These are phyloP conservation scores for Zygosaccharomyces siamensis DNA, from an alignment of 805 yeast genomes.

Conservation along the genomic window DNA sequence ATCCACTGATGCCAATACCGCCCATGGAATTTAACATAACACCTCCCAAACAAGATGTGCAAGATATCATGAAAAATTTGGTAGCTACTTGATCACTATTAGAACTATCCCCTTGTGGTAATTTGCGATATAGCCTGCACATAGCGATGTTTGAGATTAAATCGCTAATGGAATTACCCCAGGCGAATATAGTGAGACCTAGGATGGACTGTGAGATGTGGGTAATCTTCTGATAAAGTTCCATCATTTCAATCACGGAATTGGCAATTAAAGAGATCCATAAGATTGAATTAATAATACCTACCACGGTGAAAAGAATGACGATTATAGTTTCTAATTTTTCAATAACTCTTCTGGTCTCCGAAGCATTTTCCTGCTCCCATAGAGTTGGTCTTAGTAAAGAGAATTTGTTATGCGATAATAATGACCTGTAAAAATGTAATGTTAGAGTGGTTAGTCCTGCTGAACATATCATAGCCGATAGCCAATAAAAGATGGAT, in stretches of 20 bases:
- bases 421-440: conserved; percentile 15
- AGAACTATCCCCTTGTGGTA: conserved; percentile 20
- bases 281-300: conserved; percentile 32
- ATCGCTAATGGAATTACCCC: conserved; percentile 94
- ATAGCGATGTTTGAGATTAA: conserved; percentile 79
- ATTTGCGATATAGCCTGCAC: conserved; percentile 48
- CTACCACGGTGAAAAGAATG: conserved; percentile 18
- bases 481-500: conserved; percentile 13
- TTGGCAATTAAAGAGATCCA: conserved; percentile 35
- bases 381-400: conserved; percentile 13
- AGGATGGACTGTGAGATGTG: conserved; percentile 71
- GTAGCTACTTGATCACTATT: conserved; percentile 24
- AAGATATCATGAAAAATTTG: conserved; percentile 86
- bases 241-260: conserved; percentile 34
- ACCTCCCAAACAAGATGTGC: conserved; percentile 92
- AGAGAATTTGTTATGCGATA: conserved; percentile 23
- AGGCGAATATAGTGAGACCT: conserved; percentile 88
- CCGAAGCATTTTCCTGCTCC: conserved; percentile 10
- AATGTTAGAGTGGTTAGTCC: conserved; percentile 10
- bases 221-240: conserved; percentile 30
- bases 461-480: conserved; percentile 12
- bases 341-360: conserved; percentile 19
- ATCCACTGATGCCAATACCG: conserved; percentile 77
- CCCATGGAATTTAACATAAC: conserved; percentile 74
- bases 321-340: conserved; percentile 15